Percentiles rank a stretch among this genome's conserved stretches.
Conservation (phyloP, 163 green algal genomes). For the Chlorella variabilis region DNA sequence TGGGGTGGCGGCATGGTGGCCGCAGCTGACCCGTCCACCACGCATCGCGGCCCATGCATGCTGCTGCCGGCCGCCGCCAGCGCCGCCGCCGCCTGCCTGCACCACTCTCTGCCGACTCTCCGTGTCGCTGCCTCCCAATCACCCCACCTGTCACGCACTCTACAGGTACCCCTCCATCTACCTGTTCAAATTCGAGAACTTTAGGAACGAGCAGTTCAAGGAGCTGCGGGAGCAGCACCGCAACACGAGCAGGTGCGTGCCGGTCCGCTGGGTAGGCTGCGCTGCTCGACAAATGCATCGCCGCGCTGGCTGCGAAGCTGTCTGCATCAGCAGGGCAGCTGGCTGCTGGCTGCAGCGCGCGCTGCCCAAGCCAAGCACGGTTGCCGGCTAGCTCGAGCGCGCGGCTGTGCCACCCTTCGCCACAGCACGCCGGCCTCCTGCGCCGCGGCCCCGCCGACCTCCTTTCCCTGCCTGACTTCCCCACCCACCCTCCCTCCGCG, state of each 20-base stretch:
- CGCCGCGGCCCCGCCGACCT: not conserved
- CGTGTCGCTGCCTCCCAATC: no score
- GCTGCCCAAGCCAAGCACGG: no score
- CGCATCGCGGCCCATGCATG: not conserved
- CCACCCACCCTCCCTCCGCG: not conserved
- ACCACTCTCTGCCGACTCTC: not conserved
- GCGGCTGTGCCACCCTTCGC: no score
- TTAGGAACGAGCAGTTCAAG: conserved; percentile 96
- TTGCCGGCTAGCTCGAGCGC: no score
- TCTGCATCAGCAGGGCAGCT: not conserved
- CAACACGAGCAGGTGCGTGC: conserved; percentile 69
- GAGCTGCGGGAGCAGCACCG: conserved; percentile 84
- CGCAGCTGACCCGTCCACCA: no score
- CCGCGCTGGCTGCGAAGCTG: not conserved
- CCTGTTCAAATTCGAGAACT: conserved; percentile 91
- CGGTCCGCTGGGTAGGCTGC: not conserved
- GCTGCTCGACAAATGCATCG: not conserved
- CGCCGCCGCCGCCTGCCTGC: not conserved
- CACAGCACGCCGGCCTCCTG: no score
- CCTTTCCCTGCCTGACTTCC: not conserved
- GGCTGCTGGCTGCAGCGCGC: not conserved
- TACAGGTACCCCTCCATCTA: conserved; percentile 87
- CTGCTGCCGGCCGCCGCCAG: not conserved
- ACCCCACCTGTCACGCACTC: no score
- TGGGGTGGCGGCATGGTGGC: no score